Evolutionary conservation across 2,329 filamentous ascomycete species (phyloP), one percentile per base, ranked within the genome.

Genomic region (Helotiales sp.): DNA sequence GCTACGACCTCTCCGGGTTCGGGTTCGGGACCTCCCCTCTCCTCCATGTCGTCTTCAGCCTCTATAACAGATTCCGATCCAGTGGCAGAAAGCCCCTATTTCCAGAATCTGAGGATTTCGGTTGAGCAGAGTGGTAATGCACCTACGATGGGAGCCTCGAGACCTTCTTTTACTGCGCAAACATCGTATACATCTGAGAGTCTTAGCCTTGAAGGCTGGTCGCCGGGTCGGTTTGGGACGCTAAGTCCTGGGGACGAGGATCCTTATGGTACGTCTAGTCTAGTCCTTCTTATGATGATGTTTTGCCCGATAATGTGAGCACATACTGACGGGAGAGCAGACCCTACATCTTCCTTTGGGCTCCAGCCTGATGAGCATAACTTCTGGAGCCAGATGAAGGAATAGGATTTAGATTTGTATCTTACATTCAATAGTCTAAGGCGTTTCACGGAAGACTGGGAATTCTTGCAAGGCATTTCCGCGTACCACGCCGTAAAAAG

Each of bases 31-130:
- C 63, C 55, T 43, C 45, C 45, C 45, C 4, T 61, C 37, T 55
- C 63, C 47, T 65, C 63, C 61, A 54, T 63, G 22, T 63, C 61
- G 47, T 63, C 61, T 61, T 60, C 55, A 43, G 63, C 54, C 26
- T 65, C 63, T 45, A 30, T 54, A 60, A 54, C 57, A 45, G 63
- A 61, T 54, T 65, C 63, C 37, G 55, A 65, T 60, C 34, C 49
- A 17, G 28, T 28, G 55, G 63, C 55, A n/a, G 63, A 65, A 54
- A 65, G 63, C 63, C 43, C 55, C 22, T 40, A 60, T 61, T 20
- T 58, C 34, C 50, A 49, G 28, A 64, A 58, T 58, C 50, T 64
- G 34, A 58, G 61, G 61, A 30, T 57, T 59, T 55, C 50, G 50
- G 50, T 55, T 34, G 50, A 55, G 37, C 37, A 61, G 37, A 49